Evolutionary conservation across 1,284 basidiomycete species (phyloP).

Genomic region (Afroboletus lepidellus): DNA sequence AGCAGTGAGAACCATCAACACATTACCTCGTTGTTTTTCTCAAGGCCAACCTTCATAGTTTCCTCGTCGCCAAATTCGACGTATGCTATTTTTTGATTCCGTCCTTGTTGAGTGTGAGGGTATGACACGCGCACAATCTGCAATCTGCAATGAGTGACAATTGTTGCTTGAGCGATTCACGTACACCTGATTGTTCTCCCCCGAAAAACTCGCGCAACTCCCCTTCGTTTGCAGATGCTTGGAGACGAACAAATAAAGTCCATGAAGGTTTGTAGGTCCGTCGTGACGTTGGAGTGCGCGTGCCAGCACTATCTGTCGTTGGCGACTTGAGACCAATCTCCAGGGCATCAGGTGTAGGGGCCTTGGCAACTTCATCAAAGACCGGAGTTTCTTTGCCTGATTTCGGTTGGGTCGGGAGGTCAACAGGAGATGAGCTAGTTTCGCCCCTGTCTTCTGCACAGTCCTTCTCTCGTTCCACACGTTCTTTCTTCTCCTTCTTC

Average conservation of each 20-base stretch:
- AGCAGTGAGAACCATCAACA: constrained; percentile 19
- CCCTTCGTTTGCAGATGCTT: constrained; percentile 55
- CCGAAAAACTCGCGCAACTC: constrained; percentile 78
- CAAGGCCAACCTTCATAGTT: constrained; percentile 74
- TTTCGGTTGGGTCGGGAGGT: constrained; percentile 27
- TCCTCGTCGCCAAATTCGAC: constrained; percentile 87
- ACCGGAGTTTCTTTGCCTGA: constrained; percentile 45
- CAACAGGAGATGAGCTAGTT: constrained; percentile 21
- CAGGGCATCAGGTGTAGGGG: constrained; percentile 32
- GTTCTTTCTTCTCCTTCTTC: constrained; percentile 56
- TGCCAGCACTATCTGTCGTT: constrained; percentile 57
- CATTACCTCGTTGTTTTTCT: constrained; percentile 64
- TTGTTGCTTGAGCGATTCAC: constrained; percentile 26
- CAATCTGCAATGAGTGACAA: constrained; percentile 4
- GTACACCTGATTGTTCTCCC: constrained; percentile 60
- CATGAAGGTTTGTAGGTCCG: constrained; percentile 71
- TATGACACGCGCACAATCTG: constrained; percentile 75
- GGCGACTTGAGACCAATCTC: constrained; percentile 49
- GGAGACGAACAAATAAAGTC: constrained; percentile 82
- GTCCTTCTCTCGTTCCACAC: constrained; percentile 38
- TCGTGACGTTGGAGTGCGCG: constrained; percentile 63
- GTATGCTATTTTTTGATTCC: constrained; percentile 64
- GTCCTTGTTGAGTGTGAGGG: constrained; percentile 47
- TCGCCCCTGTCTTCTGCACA: constrained; percentile 35
- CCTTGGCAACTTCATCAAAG: constrained; percentile 31